Percentiles rank a stretch among this genome's conserved stretches.
Evolutionary conservation across 1,284 basidiomycete species (phyloP).

Genomic region (Tilletia setariae): DNA sequence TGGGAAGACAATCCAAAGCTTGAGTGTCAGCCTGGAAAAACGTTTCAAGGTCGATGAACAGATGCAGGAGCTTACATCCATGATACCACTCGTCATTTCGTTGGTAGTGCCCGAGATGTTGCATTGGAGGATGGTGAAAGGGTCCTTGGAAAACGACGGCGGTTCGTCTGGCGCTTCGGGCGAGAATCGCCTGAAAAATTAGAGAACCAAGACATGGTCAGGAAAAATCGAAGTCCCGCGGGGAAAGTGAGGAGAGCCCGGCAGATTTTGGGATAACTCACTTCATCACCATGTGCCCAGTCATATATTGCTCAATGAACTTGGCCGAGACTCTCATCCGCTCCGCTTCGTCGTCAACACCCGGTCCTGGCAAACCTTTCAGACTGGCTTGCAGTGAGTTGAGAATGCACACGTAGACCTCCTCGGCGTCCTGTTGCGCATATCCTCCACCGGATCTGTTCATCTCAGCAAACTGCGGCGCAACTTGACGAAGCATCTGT

Average conservation of each 20-base stretch:
- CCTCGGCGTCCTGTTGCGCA: conserved; percentile 95
- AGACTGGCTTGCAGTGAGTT: conserved; percentile 69
- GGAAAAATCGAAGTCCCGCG: neutral
- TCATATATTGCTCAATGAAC: conserved; percentile 82
- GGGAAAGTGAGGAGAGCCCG: no score
- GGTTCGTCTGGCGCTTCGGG: conserved; percentile 75
- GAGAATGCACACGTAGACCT: conserved; percentile 84
- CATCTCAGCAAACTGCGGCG: conserved; percentile 88
- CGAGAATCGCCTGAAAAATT: conserved; percentile 20
- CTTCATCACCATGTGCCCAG: conserved; percentile 76
- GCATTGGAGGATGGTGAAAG: conserved; percentile 83
- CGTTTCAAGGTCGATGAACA: no score
- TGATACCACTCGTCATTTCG: conserved; percentile 82
- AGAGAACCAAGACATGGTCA: neutral
- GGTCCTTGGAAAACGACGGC: conserved; percentile 66
- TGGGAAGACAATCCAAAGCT: conserved; percentile 15
- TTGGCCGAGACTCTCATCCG: conserved; percentile 18
- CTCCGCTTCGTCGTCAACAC: conserved; percentile 17
- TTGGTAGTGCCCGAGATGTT: conserved; percentile 84
- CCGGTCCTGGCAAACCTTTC: conserved; percentile 24
- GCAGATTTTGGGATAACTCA: no score
- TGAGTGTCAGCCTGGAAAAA: neutral
- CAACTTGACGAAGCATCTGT: conserved; percentile 67
- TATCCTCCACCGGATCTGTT: conserved; percentile 62
- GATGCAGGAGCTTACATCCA: conserved; percentile 65